Evolutionary conservation across 257 asterid species (phyloP).

Genomic region (Primulina eburnea): DNA sequence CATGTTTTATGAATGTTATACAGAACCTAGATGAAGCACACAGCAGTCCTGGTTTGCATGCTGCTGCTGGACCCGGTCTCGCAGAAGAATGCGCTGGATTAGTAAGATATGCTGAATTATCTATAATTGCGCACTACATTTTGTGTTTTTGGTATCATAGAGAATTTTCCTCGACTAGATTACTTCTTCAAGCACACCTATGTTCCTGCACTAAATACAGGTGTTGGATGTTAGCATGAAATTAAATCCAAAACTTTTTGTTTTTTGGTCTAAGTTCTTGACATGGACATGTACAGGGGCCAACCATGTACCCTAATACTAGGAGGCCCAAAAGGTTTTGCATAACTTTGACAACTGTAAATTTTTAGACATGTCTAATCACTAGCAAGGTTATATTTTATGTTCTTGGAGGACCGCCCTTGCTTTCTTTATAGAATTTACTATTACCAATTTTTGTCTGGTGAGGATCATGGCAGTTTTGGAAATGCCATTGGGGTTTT

Average conservation of each 20-base stretch:
- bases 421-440: constrained; percentile 4
- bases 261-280: not conserved
- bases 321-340: constrained; percentile 2
- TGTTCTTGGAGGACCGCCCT: constrained; percentile 6
- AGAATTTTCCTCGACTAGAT: not conserved
- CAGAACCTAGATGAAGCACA: constrained; percentile 98
- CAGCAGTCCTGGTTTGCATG: constrained; percentile 96
- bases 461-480: constrained; percentile 8
- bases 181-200: not conserved
- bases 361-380: not conserved
- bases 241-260: not conserved
- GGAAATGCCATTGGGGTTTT: constrained; percentile 1
- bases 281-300: not conserved
- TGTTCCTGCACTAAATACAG: not conserved
- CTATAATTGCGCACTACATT: not conserved
- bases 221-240: not conserved
- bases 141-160: not conserved
- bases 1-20: constrained; percentile 23
- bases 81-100: constrained; percentile 80
- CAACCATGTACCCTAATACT: constrained; percentile 1
- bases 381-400: not conserved
- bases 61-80: constrained; percentile 96
- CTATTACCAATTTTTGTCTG: not conserved
- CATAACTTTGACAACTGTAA: not conserved
- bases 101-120: constrained; percentile 26